phyloP scores from a whole-genome alignment of 352 stramenopile genomes.

The Phytophthora nicotianae region DNA sequence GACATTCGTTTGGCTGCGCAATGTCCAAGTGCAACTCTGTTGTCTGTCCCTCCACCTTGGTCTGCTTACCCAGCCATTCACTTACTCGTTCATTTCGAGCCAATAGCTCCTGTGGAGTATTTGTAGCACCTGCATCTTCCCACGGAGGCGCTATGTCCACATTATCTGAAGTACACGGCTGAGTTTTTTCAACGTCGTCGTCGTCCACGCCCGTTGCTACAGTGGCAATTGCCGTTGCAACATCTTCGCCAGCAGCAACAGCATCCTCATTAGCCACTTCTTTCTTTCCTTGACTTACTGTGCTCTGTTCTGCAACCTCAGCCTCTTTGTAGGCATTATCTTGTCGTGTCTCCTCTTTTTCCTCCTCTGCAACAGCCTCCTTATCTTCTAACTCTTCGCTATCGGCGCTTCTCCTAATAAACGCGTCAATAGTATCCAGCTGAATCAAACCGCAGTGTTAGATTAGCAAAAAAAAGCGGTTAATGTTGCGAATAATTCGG shows the following conservation, averaged over 20 bases:
- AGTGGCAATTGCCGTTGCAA: not conserved
- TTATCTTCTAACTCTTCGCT: constrained; percentile 20
- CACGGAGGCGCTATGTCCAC: constrained; percentile 11
- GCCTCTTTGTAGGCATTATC: not conserved
- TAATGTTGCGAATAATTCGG: not conserved
- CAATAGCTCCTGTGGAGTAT: constrained; percentile 35
- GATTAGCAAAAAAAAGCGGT: constrained; percentile 24
- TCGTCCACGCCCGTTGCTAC: not conserved
- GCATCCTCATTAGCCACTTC: not conserved
- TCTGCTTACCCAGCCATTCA: constrained; percentile 27
- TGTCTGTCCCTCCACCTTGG: not conserved
- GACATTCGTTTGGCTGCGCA: not conserved
- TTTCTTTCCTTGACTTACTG: not conserved
- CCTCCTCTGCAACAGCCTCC: constrained; percentile 6
- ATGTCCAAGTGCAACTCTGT: not conserved
- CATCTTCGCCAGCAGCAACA: not conserved
- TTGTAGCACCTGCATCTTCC: constrained; percentile 15
- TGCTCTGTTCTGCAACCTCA: constrained; percentile 11
- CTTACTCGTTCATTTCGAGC: constrained; percentile 27
- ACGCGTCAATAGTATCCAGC: constrained; percentile 50
- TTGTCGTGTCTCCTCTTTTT: constrained; percentile 8
- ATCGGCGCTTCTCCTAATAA: constrained; percentile 20
- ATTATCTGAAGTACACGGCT: not conserved
- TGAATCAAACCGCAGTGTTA: constrained; percentile 9
- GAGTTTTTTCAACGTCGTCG: constrained; percentile 16